A percentile compares a stretch with the other conserved stretches of the same genome.
These are phyloP conservation scores for Nelumbo lutea DNA, from an alignment of 164 flowering plant genomes.

Conservation along the genomic window DNA sequence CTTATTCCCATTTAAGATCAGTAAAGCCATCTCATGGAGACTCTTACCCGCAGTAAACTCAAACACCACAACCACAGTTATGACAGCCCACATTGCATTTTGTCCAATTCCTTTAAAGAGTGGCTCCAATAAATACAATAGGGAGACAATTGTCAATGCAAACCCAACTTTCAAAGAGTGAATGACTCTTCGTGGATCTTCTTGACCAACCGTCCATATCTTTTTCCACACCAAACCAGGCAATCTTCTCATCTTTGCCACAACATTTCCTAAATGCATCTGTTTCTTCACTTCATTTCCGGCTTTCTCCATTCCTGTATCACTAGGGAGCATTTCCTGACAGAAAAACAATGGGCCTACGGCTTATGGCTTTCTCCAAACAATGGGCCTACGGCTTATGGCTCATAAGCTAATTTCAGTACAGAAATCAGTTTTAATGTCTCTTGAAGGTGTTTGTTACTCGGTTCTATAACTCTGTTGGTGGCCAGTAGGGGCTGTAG, in stretches of 20 bases:
- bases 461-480: no score
- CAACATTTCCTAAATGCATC: not conserved
- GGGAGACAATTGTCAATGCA: slow-evolving; percentile 68
- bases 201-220: slow-evolving; percentile 51
- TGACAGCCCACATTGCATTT: slow-evolving; percentile 95
- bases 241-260: slow-evolving; percentile 22
- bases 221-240: slow-evolving; percentile 21
- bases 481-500: no score
- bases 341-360: no score
- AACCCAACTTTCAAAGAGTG: slow-evolving; percentile 86
- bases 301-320: slow-evolving; percentile 8
- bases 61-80: slow-evolving; percentile 92
- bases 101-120: slow-evolving; percentile 65
- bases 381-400: no score
- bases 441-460: no score
- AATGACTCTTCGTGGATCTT: slow-evolving; percentile 71
- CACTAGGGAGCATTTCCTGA: not conserved
- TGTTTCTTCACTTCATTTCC: slow-evolving; percentile 1
- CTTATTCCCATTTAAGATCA: not conserved
- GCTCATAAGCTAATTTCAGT: no score
- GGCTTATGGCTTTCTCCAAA: no score
- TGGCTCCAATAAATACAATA: slow-evolving; percentile 73
- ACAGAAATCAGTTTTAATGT: no score
- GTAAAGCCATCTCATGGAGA: not conserved
- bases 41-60: slow-evolving; percentile 86